Base-by-base conservation (phyloP, 179 eudicot genomes). In the Heliamphora pulchella region DNA sequence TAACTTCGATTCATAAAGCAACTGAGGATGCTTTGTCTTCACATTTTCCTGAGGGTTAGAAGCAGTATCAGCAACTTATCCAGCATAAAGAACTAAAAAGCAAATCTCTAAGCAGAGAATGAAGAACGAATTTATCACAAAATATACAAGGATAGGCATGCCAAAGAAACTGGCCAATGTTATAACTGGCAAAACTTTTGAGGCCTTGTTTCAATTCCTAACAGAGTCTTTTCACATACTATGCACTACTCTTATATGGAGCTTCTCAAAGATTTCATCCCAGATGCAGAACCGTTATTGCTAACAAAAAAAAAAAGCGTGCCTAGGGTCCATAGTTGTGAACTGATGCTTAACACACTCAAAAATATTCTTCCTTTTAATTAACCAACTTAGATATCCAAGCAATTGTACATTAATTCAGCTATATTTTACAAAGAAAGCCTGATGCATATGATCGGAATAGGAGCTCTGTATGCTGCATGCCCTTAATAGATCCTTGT, bases 21-120 rank as follows among this genome's bases (percentile, higher is more conserved):
- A 81, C 82, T 94, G 98, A 59, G 98, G 98, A 80, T 92, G 96
- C 80, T 93, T 94, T 68, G 97, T 92, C 90, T 91, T 94, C 82
- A 90, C 91, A 87, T 85, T 92, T 91, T 94, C 98, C 98, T 93
- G 88, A 75, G 62, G 15, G 65, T 71, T 41, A 31, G 72, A 85
- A 78, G 39, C 78, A 80, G 76, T 18, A 79, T 79, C 76, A 71
- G 74, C 67, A 39, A 53, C 18, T 41, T 18, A 79, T 69, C 75
- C 55, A 68, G 41, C 69, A 20, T 10, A 46, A 44, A n/a, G 63
- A 44, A 11, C 11, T 44, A 43, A 54, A 4, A 31, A 46, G 7
- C 2, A 58, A 41, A 55, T 13, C 62, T 17, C 48, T 55, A 41
- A 55, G 50, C 13, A 74, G 51, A 74, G 13, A 57, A 43, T 55